Evolutionary conservation across 1,284 basidiomycete species (phyloP).

Genomic region (Tilletia indica): DNA sequence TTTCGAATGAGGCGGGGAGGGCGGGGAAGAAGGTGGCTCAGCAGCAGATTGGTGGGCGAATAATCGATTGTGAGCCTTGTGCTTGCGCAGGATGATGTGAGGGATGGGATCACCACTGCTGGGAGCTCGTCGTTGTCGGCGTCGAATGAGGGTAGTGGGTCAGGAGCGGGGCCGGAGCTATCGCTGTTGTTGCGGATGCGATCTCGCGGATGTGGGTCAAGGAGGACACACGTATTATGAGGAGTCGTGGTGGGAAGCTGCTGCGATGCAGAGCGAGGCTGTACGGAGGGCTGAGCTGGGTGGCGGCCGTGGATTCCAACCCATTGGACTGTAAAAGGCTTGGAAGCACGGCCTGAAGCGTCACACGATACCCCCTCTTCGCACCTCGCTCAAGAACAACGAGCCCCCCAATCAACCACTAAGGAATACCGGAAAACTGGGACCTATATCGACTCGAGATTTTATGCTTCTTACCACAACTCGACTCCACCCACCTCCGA

Average conservation of each 20-base stretch:
- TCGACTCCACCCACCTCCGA: no score
- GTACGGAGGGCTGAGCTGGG: constrained; percentile 42
- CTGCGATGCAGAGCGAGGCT: constrained; percentile 30
- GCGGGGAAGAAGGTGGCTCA: not conserved
- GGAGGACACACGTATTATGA: constrained; percentile 38
- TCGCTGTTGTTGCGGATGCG: constrained; percentile 30
- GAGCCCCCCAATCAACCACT: no score
- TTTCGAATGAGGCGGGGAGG: constrained; percentile 28
- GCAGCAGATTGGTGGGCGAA: not conserved
- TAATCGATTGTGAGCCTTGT: constrained; percentile 34
- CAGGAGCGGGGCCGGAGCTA: not conserved
- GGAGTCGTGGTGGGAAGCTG: constrained; percentile 37
- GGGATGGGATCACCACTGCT: constrained; percentile 38
- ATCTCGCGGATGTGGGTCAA: constrained; percentile 33
- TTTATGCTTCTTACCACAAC: no score
- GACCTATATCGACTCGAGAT: no score
- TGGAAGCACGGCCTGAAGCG: no score
- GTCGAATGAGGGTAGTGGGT: not conserved
- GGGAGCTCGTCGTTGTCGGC: constrained; percentile 8
- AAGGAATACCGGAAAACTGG: no score
- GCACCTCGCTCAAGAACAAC: no score
- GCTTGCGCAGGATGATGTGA: constrained; percentile 36
- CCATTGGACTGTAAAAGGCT: constrained; percentile 3
- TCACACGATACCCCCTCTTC: no score
- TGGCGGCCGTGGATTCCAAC: constrained; percentile 27